A percentile compares a stretch with the other conserved stretches of the same genome.
Conservation (phyloP, 2,329 filamentous ascomycete genomes). For the Epichloe sylvatica region DNA sequence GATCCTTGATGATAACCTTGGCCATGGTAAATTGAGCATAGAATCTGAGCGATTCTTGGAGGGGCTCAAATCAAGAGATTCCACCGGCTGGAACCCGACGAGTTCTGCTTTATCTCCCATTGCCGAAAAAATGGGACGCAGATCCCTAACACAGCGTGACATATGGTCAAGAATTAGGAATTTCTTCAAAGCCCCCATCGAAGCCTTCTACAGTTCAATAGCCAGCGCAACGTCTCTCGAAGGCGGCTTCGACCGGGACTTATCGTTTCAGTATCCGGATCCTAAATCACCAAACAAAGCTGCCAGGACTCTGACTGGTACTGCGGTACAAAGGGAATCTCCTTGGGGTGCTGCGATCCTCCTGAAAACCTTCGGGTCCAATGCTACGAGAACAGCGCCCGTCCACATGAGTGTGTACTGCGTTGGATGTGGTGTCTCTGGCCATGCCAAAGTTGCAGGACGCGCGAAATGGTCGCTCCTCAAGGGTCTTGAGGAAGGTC, state of each 20-base stretch:
- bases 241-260: slow-evolving; percentile 6
- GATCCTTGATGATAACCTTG: slow-evolving; percentile 2
- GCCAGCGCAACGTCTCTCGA: slow-evolving; percentile 4
- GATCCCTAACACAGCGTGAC: slow-evolving; percentile 3
- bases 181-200: not conserved
- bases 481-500: slow-evolving; percentile 12
- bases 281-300: not conserved
- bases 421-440: slow-evolving; percentile 4
- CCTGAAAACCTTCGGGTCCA: not conserved
- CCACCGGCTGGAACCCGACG: not conserved
- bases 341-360: slow-evolving; percentile 5
- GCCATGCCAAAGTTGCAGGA: slow-evolving; percentile 2
- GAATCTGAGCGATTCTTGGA: slow-evolving; percentile 8
- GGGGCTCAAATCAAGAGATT: not conserved
- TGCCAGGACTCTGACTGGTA: not conserved
- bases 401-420: slow-evolving; percentile 2
- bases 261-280: slow-evolving; percentile 12
- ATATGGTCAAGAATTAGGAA: slow-evolving; percentile 1
- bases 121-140: not conserved
- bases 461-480: slow-evolving; percentile 3
- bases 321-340: not conserved
- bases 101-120: not conserved
- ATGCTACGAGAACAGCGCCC: not conserved
- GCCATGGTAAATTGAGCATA: slow-evolving; percentile 1
- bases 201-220: not conserved